Evolutionary conservation across 257 asterid genomes (phyloP).

Genomic region (Solanum chilense): DNA sequence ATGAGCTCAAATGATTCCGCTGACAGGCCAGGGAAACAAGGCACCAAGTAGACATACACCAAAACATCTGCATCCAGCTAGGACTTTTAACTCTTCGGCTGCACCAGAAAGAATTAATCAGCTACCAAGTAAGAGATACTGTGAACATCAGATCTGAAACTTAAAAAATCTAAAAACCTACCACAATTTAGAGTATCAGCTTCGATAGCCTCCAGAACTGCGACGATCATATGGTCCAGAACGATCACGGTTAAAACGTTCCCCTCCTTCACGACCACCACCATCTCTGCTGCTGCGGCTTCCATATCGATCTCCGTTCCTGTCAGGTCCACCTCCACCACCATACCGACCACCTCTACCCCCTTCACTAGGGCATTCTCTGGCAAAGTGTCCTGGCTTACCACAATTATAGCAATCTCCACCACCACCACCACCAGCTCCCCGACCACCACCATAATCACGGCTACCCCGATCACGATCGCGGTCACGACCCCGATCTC

Average conservation of each 20-base stretch:
- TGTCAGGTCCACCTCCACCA: constrained; percentile 79
- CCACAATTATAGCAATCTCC: constrained; percentile 94
- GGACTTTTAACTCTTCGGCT: constrained; percentile 34
- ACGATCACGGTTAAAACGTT: constrained; percentile 66
- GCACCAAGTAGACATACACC: constrained; percentile 7
- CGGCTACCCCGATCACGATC: constrained; percentile 32
- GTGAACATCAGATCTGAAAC: not conserved
- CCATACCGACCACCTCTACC: constrained; percentile 54
- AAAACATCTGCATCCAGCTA: constrained; percentile 18
- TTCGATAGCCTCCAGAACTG: constrained; percentile 40
- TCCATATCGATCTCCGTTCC: constrained; percentile 67
- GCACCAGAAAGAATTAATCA: not conserved
- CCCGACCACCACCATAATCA: constrained; percentile 57
- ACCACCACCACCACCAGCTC: constrained; percentile 70
- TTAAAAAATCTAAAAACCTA: not conserved
- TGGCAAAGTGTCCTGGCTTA: constrained; percentile 92
- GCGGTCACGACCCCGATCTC: constrained; percentile 35
- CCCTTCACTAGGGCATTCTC: constrained; percentile 90
- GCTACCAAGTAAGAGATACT: not conserved
- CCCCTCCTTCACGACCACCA: constrained; percentile 62
- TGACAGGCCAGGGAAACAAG: constrained; percentile 13
- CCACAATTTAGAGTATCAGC: not conserved
- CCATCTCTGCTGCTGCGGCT: constrained; percentile 63
- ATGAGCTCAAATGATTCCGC: constrained; percentile 24
- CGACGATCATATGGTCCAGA: constrained; percentile 95